These are phyloP conservation scores for Penicillium riverlandense DNA, from an alignment of 495 filamentous ascomycete genomes.

Conservation along the genomic window DNA sequence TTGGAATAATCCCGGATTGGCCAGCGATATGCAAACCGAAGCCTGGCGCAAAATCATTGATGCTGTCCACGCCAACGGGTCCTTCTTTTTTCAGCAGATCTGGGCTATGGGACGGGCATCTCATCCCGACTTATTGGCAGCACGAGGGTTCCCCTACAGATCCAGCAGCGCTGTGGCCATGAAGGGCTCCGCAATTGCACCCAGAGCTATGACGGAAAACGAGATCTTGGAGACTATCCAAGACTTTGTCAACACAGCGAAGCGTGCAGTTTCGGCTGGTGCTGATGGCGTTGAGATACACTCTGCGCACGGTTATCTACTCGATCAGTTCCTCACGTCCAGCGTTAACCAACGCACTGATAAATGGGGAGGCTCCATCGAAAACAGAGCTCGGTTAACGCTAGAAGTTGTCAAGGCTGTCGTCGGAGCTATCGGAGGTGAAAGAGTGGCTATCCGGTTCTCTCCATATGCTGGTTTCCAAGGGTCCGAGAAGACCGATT, in stretches of 20 bases:
- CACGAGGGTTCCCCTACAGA: too few relatives aligned
- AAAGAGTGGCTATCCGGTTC: constrained; percentile 25
- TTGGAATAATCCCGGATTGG: too few relatives aligned
- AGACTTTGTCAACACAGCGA: constrained; percentile 52
- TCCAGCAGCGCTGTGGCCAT: too few relatives aligned
- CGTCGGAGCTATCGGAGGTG: constrained; percentile 8
- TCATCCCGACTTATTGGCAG: too few relatives aligned
- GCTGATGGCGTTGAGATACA: constrained; percentile 78
- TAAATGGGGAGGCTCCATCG: constrained; percentile 59
- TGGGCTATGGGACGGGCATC: too few relatives aligned
- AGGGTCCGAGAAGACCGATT: constrained; percentile 3
- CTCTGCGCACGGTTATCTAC: constrained; percentile 66
- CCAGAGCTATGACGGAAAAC: constrained; percentile 42
- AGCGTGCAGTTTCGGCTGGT: constrained; percentile 58
- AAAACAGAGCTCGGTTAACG: constrained; percentile 54
- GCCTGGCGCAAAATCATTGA: too few relatives aligned
- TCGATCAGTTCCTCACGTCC: constrained; percentile 68
- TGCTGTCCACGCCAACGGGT: too few relatives aligned
- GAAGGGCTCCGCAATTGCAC: constrained; percentile 9
- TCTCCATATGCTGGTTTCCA: constrained; percentile 24
- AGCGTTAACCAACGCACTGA: constrained; percentile 56
- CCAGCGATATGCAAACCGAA: too few relatives aligned
- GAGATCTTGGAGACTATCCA: constrained; percentile 51
- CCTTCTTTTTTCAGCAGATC: too few relatives aligned
- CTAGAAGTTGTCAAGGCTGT: constrained; percentile 26